Percentiles rank a stretch among this genome's conserved stretches.
Evolutionary conservation across 2,329 filamentous ascomycete genomes (phyloP).

Genomic region (Pseudodiploospora longispora): DNA sequence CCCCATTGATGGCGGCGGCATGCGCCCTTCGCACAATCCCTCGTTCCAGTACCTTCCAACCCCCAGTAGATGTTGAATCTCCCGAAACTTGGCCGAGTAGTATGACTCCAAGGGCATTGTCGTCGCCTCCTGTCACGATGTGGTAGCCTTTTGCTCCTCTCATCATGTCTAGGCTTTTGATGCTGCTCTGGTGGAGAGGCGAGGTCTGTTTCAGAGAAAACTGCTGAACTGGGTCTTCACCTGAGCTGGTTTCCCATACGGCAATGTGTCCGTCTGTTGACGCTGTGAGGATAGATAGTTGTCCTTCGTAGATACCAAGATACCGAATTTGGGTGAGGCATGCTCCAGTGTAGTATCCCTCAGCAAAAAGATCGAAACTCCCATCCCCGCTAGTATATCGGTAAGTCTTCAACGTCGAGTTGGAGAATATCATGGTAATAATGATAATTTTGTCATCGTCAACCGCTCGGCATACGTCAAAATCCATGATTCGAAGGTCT

Average conservation of each 20-base stretch:
- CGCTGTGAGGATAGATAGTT: conserved; percentile 50
- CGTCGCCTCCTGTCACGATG: conserved; percentile 75
- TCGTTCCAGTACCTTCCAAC: conserved; percentile 16
- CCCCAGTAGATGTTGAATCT: conserved; percentile 7
- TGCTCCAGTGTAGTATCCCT: conserved; percentile 57
- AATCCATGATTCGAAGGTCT: conserved; percentile 76
- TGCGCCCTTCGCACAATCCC: conserved; percentile 46
- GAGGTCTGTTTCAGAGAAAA: conserved; percentile 24
- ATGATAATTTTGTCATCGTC: conserved; percentile 32
- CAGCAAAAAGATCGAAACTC: conserved; percentile 42
- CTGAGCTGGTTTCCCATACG: conserved; percentile 20
- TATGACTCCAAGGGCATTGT: conserved; percentile 66
- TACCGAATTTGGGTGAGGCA: conserved; percentile 63
- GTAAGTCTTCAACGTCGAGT: conserved; percentile 66
- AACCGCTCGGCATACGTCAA: conserved; percentile 45
- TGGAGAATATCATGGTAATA: conserved; percentile 71
- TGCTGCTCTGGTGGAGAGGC: conserved; percentile 68
- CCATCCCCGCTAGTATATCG: conserved; percentile 29
- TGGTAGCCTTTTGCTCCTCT: conserved; percentile 29
- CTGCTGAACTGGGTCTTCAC: conserved; percentile 2
- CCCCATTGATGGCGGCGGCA: conserved; percentile 61
- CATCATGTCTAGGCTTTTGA: conserved; percentile 56
- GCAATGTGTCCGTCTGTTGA: conserved; percentile 72
- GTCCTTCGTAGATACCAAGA: conserved; percentile 22
- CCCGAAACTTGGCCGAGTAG: conserved; percentile 15